Percentiles rank a stretch among this genome's conserved stretches.
These are phyloP conservation scores for Xylariaceae sp. DNA, from an alignment of 2,329 filamentous ascomycete genomes.

Conservation along the genomic window DNA sequence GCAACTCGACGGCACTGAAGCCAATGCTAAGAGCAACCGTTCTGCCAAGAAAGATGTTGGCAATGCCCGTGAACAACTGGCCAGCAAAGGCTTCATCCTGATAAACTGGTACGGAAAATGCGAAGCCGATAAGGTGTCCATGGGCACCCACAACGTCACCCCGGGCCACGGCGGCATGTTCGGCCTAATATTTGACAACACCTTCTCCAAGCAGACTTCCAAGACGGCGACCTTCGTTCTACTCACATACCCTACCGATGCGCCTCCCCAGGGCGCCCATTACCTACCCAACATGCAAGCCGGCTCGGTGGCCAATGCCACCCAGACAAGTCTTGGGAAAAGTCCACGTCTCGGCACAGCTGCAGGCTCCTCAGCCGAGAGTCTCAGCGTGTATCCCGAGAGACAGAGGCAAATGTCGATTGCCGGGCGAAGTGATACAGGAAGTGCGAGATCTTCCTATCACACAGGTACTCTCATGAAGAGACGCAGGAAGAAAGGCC, in stretches of 20 bases:
- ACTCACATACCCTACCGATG: slow-evolving; percentile 84
- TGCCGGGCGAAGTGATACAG: slow-evolving; percentile 51
- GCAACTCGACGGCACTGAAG: slow-evolving; percentile 35
- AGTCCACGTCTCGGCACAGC: slow-evolving; percentile 45
- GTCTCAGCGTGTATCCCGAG: slow-evolving; percentile 52
- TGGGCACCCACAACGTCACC: slow-evolving; percentile 81
- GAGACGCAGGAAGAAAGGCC: slow-evolving; percentile 86
- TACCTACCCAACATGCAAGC: slow-evolving; percentile 62
- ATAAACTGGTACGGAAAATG: slow-evolving; percentile 91
- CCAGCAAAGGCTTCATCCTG: slow-evolving; percentile 65
- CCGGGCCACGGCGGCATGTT: slow-evolving; percentile 83
- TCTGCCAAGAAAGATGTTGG: slow-evolving; percentile 56
- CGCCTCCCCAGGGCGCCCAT: slow-evolving; percentile 71
- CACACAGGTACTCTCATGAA: slow-evolving; percentile 87
- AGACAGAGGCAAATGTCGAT: slow-evolving; percentile 44
- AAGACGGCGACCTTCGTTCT: slow-evolving; percentile 95
- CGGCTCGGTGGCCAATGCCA: slow-evolving; percentile 33
- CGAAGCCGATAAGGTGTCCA: slow-evolving; percentile 91
- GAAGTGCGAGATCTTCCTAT: slow-evolving; percentile 50
- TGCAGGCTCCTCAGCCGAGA: slow-evolving; percentile 58
- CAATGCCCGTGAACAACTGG: slow-evolving; percentile 61
- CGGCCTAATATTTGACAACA: slow-evolving; percentile 96
- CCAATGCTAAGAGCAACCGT: slow-evolving; percentile 43
- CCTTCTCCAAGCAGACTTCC: slow-evolving; percentile 91
- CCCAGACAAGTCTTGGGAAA: slow-evolving; percentile 53